Conservation (phyloP, 2,329 filamentous ascomycete genomes). For the Penicillium verrucosum region DNA sequence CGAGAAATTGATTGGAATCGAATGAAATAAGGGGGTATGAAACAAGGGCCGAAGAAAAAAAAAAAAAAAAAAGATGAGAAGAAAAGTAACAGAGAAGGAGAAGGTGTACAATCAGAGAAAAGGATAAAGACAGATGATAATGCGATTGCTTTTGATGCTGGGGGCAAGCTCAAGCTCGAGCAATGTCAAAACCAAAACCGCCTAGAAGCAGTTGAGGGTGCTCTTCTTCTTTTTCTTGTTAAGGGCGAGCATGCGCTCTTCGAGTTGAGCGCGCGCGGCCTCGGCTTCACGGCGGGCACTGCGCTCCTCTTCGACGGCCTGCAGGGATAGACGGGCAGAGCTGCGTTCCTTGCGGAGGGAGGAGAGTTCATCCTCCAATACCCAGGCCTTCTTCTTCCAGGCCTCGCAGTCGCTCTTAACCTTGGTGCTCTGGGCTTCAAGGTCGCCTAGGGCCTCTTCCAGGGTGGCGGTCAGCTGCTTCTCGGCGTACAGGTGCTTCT, state of each 20-base stretch:
- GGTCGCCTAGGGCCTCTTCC: slow-evolving; percentile 90
- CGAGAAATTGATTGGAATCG: neutral
- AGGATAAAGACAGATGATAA: slow-evolving; percentile 14
- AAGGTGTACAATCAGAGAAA: slow-evolving; percentile 16
- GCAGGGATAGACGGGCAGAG: slow-evolving; percentile 64
- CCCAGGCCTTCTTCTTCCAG: slow-evolving; percentile 81
- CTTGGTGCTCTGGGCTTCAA: slow-evolving; percentile 88
- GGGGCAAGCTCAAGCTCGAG: slow-evolving; percentile 4
- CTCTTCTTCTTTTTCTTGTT: slow-evolving; percentile 92
- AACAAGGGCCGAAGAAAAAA: slow-evolving; percentile 4
- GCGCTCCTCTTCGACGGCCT: slow-evolving; percentile 93
- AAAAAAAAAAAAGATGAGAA: slow-evolving; percentile 9
- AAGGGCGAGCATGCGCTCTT: slow-evolving; percentile 91
- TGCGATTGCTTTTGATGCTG: slow-evolving; percentile 17
- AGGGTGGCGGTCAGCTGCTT: slow-evolving; percentile 93
- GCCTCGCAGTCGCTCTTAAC: slow-evolving; percentile 84
- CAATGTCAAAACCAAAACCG: neutral
- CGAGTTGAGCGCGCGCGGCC: slow-evolving; percentile 79
- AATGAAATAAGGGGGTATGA: slow-evolving; percentile 8
- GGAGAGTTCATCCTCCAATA: slow-evolving; percentile 63
- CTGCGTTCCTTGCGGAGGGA: slow-evolving; percentile 57
- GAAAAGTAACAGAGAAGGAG: slow-evolving; percentile 11
- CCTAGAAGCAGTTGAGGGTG: slow-evolving; percentile 97
- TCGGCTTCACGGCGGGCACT: slow-evolving; percentile 89
- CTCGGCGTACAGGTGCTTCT: slow-evolving; percentile 94